Conservation (phyloP, 176 grass and related monocot species). For the Phyllostachys edulis region DNA sequence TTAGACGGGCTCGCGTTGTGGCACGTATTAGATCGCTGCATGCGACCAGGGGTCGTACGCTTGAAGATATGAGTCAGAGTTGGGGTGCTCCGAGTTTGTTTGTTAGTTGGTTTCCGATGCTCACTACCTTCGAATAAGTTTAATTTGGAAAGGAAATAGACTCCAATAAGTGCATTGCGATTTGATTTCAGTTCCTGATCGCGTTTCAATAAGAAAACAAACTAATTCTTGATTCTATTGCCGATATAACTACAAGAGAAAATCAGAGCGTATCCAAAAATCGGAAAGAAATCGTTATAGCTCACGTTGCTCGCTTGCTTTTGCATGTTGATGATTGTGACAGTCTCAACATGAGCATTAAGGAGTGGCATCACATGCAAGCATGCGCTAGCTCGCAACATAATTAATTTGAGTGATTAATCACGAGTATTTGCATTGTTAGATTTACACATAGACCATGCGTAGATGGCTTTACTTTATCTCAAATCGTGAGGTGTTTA, state of each 20-base stretch:
- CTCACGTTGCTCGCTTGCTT: neutral
- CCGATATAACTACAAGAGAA: neutral
- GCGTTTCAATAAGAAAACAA: neutral
- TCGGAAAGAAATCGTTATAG: neutral
- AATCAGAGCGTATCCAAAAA: neutral
- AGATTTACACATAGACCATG: slow-evolving; percentile 18
- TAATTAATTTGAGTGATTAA: slow-evolving; percentile 5
- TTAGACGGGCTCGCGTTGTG: neutral
- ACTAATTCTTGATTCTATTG: neutral
- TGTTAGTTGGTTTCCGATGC: neutral
- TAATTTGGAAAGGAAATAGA: neutral
- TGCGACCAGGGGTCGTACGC: neutral
- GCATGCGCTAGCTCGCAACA: neutral
- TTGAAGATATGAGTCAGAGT: neutral
- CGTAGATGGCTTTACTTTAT: slow-evolving; percentile 21
- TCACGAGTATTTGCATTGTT: neutral
- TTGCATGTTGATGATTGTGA: neutral
- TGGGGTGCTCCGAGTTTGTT: neutral
- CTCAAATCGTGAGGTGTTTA: neutral
- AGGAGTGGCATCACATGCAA: neutral
- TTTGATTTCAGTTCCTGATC: neutral
- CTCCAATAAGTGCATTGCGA: neutral
- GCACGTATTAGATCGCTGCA: neutral
- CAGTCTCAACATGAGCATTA: neutral
- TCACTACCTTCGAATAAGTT: neutral